phyloP scores from a whole-genome alignment of 352 stramenopile genomes.

The Pythium biforme region DNA sequence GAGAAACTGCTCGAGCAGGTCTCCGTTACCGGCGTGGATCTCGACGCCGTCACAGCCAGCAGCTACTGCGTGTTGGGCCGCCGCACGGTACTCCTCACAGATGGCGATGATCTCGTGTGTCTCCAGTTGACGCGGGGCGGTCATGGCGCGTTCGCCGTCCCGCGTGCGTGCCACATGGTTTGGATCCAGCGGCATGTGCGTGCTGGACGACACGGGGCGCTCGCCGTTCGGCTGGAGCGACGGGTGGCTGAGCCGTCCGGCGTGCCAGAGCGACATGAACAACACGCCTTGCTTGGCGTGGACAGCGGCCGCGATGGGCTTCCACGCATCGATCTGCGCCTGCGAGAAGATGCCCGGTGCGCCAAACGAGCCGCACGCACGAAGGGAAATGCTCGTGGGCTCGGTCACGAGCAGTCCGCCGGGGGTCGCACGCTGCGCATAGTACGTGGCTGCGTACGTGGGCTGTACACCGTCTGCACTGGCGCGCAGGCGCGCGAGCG shows the following conservation, averaged over 20 bases:
- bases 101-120: conserved; percentile 55
- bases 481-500: conserved; percentile 28
- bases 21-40: conserved; percentile 85
- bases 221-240: neutral
- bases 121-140: conserved; percentile 46
- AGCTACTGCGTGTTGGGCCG: conserved; percentile 41
- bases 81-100: conserved; percentile 56
- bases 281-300: conserved; percentile 64
- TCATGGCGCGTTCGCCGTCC: conserved; percentile 13
- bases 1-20: conserved; percentile 87
- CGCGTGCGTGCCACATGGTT: neutral
- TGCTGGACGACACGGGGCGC: conserved; percentile 4
- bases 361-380: conserved; percentile 15
- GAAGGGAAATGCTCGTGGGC: conserved; percentile 25
- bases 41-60: conserved; percentile 41
- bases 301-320: conserved; percentile 40
- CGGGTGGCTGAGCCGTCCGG: conserved; percentile 47
- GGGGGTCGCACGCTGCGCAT: conserved; percentile 29
- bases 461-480: conserved; percentile 16
- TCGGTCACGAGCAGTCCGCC: conserved; percentile 41
- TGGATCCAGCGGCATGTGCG: neutral
- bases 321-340: conserved; percentile 38
- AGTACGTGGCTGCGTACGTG: conserved; percentile 29
- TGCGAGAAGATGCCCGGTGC: conserved; percentile 35
- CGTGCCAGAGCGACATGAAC: conserved; percentile 70